Evolutionary conservation across 1,139 yeast genomes (phyloP), one percentile per base, ranked within the genome.

Genomic region (Dujonia santamariae): DNA sequence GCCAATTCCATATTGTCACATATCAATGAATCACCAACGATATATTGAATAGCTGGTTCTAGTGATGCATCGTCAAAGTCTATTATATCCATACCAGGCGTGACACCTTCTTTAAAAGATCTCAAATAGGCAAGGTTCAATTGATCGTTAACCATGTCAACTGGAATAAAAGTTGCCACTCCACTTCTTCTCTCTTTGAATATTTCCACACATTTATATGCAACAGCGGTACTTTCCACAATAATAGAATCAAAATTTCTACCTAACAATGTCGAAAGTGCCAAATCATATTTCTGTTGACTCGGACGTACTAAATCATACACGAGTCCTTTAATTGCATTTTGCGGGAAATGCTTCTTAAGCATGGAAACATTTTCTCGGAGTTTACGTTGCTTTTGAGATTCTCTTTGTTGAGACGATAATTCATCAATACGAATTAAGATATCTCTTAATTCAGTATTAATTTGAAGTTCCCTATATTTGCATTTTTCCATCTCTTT

Each of bases 161-260:
- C 63, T 0, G 98, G 98, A 41, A 92, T 84, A 47, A 92, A 90
- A 1, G 95, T 80, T 1, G 92, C 90, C 11, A 77, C 73, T 31
- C 97, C 97, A 9, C 84, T 67, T 44, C 96, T 72, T 53, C 94
- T 92, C 44, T 86, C 95, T 48, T 88, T 86, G 55, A 92, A 65
- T 38, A 83, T 82, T 13, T 79, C 78, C 47, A 92, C 83, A 59
- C 98, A 90, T 43, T 80, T 82, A 39, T 82, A 78, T 1, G 97
- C 98, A 14, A 83, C 76, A 9, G 79, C 59, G 2, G 83, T 62
- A 17, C 77, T 76, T 47, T 87, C 96, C 4, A 92, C 98, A 21
- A 92, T 74, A 8, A 92, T 75, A 0, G 97, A 75, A 54, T 92
- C 95, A 45, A 80, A 75, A 48, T 86, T 75, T 43, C 76, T 73